Evolutionary conservation across 805 yeast genomes (phyloP), one percentile per base, ranked within the genome.

Genomic region (Torulaspora quercuum): DNA sequence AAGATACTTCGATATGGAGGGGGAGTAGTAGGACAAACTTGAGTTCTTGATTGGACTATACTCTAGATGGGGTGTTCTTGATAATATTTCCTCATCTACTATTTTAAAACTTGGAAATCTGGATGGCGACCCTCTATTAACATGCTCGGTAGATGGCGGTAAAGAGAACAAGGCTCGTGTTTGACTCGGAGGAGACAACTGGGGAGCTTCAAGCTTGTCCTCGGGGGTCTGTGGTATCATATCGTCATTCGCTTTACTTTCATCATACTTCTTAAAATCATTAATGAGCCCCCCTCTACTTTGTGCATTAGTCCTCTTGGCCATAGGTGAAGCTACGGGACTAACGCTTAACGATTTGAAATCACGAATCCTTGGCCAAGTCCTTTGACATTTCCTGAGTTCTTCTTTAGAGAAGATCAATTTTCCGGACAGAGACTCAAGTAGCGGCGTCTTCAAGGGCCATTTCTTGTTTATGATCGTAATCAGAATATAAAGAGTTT

Each of bases 401-500:
- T 88, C 95, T 9, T 74, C 81, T 12, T 78, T 80, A 4, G 76
- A 59, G 50, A 90, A 55, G 14, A 72, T 69, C 3, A 80, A 52
- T 39, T 71, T 68, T 3, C 83, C 88, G 7, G 79, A 80, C 21
- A 85, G 60, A 44, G 76, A 73, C 21, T 69, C 72, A 53, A 90
- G 73, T 3, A 68, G 63, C 1, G 89, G 85, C 14, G 80, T 79
- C 12, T 64, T 63, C 16, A 74, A 72, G 17, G 76, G 68, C 48
- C 71, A 69, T 41, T 63, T 66, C 34, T 66, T 67, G 13, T 80
- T 72, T 37, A 92, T 68, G 56, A 86, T 76, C 48, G 76, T 85
- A 33, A 88, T 79, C 46, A 90, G 64, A 2, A 96, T 96, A 64
- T 90, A 96, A 23, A 92, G 63, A 49, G 97, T 89, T 61, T 87